A percentile compares a stretch with the other conserved stretches of the same genome.
Conservation (phyloP, 768 basidiomycete species). For the Podaxis rugospora region DNA sequence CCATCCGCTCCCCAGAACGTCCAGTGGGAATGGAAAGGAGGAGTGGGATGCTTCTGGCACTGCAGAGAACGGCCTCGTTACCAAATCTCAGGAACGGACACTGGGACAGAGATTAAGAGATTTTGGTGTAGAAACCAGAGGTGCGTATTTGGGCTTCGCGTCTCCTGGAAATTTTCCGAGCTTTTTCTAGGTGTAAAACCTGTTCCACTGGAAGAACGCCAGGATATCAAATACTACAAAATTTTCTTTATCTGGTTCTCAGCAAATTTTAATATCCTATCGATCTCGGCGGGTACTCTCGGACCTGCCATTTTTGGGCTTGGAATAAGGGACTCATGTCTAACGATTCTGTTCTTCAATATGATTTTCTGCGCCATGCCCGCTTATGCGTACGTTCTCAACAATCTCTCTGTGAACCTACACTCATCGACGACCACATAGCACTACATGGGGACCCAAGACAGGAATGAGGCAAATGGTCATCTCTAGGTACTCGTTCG, state of each 20-base stretch:
- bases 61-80: background rate
- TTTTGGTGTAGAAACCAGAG: constrained; percentile 30
- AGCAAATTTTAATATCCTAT: constrained; percentile 65
- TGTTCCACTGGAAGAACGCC: constrained; percentile 50
- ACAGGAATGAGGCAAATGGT: constrained; percentile 88
- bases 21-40: background rate
- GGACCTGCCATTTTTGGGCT: constrained; percentile 60
- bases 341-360: constrained; percentile 68
- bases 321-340: constrained; percentile 55
- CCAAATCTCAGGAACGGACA: background rate
- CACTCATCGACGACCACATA: constrained; percentile 16
- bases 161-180: background rate
- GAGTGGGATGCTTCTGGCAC: background rate
- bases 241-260: constrained; percentile 80
- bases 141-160: constrained; percentile 12
- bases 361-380: constrained; percentile 53
- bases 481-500: constrained; percentile 44
- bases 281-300: constrained; percentile 65
- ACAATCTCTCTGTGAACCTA: background rate
- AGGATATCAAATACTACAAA: constrained; percentile 58
- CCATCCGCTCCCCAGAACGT: background rate
- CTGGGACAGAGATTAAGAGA: constrained; percentile 12
- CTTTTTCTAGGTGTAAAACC: constrained; percentile 45
- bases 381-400: constrained; percentile 34
- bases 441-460: constrained; percentile 74